phyloP scores from a whole-genome alignment of 1,139 yeast species.

The Diutina pseudorugosa region DNA sequence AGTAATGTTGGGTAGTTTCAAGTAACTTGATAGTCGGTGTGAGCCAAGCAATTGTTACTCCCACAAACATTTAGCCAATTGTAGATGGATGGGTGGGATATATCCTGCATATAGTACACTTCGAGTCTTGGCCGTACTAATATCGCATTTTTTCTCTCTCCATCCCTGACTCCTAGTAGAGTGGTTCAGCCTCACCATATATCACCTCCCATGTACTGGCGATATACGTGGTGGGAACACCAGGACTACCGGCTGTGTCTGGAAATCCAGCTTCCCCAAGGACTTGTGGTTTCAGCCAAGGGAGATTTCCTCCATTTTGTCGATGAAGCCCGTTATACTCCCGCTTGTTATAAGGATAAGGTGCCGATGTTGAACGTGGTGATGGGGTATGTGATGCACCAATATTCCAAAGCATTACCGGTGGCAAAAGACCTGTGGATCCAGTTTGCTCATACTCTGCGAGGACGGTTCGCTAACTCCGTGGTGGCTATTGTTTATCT shows the following conservation, averaged over 20 bases:
- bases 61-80: too few relatives aligned
- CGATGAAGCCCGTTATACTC: slow-evolving; percentile 17
- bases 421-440: slow-evolving; percentile 28
- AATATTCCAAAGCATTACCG: slow-evolving; percentile 24
- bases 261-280: slow-evolving; percentile 19
- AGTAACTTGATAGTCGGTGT: too few relatives aligned
- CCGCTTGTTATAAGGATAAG: slow-evolving; percentile 22
- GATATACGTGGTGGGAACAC: slow-evolving; percentile 13
- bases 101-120: neutral
- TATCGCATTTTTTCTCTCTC: neutral
- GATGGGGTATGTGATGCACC: slow-evolving; percentile 20
- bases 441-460: slow-evolving; percentile 17
- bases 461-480: slow-evolving; percentile 42
- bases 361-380: slow-evolving; percentile 34
- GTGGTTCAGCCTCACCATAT: neutral
- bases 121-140: neutral
- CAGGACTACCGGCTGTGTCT: slow-evolving; percentile 22
- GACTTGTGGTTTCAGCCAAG: slow-evolving; percentile 22
- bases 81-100: too few relatives aligned
- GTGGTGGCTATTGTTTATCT: slow-evolving; percentile 52
- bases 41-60: too few relatives aligned
- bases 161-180: too few relatives aligned
- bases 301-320: slow-evolving; percentile 14
- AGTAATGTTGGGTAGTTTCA: too few relatives aligned
- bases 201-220: slow-evolving; percentile 36